A percentile compares a stretch with the other conserved stretches of the same genome.
Conservation (phyloP, 2,329 filamentous ascomycete genomes). For the Ceratocystis huliohia region DNA sequence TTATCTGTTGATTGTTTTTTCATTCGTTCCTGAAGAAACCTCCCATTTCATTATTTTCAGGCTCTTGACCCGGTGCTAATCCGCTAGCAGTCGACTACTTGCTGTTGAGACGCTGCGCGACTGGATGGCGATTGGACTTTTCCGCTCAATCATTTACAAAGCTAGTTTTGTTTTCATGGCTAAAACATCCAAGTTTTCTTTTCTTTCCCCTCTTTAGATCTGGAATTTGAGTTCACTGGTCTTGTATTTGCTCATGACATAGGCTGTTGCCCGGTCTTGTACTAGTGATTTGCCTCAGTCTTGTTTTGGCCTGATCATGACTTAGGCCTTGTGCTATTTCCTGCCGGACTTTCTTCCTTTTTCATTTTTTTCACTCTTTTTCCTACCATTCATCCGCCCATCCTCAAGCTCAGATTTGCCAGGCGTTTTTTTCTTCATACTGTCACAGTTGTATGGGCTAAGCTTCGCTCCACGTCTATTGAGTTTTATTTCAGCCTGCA, state of each 20-base stretch:
- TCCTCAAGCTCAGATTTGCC: neutral
- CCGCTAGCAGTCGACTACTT: neutral
- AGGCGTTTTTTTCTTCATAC: neutral
- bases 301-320: neutral
- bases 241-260: neutral
- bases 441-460: neutral
- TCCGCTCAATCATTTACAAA: no score
- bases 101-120: neutral
- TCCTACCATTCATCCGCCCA: neutral
- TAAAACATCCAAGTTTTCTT: neutral
- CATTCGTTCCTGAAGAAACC: neutral
- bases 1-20: neutral
- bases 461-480: neutral
- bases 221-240: neutral
- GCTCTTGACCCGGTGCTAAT: conserved; percentile 6
- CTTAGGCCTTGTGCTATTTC: neutral
- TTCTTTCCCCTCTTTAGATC: neutral
- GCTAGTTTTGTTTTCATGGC: neutral
- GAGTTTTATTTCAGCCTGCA: neutral
- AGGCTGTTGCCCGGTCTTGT: neutral
- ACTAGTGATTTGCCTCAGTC: conserved; percentile 10
- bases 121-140: neutral
- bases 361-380: neutral
- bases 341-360: neutral
- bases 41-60: neutral